A percentile compares a stretch with the other conserved stretches of the same genome.
Evolutionary conservation across 441 rosid species (phyloP).

Genomic region (Erodium trifolium): DNA sequence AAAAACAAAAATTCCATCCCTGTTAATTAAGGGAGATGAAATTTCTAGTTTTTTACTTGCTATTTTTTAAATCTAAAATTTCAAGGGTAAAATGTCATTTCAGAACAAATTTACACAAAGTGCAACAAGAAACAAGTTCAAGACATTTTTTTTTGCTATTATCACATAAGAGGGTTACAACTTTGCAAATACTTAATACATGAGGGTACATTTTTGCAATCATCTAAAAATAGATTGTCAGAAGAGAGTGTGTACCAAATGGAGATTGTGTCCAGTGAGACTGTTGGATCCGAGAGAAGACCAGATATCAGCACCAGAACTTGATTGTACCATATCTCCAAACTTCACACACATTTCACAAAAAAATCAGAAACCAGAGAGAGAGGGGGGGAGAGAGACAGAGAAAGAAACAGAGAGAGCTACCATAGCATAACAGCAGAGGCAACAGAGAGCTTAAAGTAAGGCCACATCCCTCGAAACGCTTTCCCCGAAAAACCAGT

Average conservation of each 20-base stretch:
- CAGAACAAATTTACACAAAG: too few species aligned
- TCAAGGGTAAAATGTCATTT: too few species aligned
- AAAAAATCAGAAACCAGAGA: neutral
- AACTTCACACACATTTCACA: slow-evolving; percentile 30
- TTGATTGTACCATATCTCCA: slow-evolving; percentile 95
- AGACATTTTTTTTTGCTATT: too few species aligned
- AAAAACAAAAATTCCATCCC: too few species aligned
- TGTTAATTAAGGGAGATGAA: too few species aligned
- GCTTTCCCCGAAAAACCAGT: slow-evolving; percentile 56
- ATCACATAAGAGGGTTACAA: too few species aligned
- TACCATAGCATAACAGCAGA: slow-evolving; percentile 91
- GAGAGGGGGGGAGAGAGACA: neutral
- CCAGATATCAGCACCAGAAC: slow-evolving; percentile 83
- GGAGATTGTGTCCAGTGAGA: slow-evolving; percentile 71
- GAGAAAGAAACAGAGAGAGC: neutral
- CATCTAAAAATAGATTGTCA: neutral
- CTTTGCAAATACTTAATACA: too few species aligned
- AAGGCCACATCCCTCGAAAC: slow-evolving; percentile 83
- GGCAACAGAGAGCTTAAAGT: slow-evolving; percentile 74
- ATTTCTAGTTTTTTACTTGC: too few species aligned
- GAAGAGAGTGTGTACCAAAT: slow-evolving; percentile 45
- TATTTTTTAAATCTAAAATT: too few species aligned
- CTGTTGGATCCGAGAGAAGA: slow-evolving; percentile 64
- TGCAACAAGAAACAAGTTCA: too few species aligned
- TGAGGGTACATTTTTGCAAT: too few species aligned